Base-by-base conservation (phyloP, 2,329 filamentous ascomycete species). In the Pseudocercospora musae region DNA sequence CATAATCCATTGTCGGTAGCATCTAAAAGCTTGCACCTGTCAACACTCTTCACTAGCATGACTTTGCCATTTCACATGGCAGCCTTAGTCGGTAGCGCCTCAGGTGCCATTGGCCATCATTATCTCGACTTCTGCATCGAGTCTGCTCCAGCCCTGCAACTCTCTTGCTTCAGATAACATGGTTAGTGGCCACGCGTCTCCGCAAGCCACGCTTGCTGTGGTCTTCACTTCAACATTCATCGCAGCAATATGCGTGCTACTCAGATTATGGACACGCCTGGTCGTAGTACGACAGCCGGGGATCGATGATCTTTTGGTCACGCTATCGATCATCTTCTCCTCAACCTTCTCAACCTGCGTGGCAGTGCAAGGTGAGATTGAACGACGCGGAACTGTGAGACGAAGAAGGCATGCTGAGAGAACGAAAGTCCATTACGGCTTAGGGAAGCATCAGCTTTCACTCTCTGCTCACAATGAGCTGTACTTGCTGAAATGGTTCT, bases 201-300 rank as follows among this genome's bases (percentile, higher is more conserved):
- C 59, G 27, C 53, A 58, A 49, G 54, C 65, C 13, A 63, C 66
- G 37, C 52, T 63, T 15, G 62, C 57, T 23, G 65, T 67, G 31
- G 63, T 64, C 29, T 50, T 67, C 20, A 58, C 62, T 13, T 67
- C 66, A 44, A 69, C 65, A 4, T 37, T 59, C 23, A 49, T 67
- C 18, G 67, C 67, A 10, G 63, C 57, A 20, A 50, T 67, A 5
- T 60, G 59, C 52, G 62, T 61, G 21, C 9, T 56, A 5, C 53
- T 67, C n/a, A 57, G 67, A 10, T 60, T 67, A 3, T 69, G 62
- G 59, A 67, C 65, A 11, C 61, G 67, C 25, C 31, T 65, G 13
- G 29, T 33, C 11, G 60, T 62, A 31, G 58, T 54, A 11, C 49
- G 58, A 8, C 58, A 60, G 53, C 62, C 64, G 25, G 66, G 66